Conservation (phyloP, 2,329 filamentous ascomycete genomes). For the Chrysosporium keratinophilum region DNA sequence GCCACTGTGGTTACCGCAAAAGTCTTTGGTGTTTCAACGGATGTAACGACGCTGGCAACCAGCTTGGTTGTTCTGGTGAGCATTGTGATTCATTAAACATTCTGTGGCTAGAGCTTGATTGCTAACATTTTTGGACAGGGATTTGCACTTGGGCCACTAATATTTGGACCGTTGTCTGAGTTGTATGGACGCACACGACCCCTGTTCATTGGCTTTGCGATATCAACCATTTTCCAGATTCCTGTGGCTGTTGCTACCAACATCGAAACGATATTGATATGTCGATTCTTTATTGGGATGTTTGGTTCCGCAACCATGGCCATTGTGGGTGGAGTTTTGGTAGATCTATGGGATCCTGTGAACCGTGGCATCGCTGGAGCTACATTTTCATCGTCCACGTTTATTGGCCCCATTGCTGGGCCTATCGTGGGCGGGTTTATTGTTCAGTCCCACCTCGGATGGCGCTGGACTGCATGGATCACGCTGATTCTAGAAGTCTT, state of each 20-base stretch:
- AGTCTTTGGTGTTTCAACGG: conserved; percentile 37
- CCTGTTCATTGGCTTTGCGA: conserved; percentile 40
- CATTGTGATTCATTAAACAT: background rate
- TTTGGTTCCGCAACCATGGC: conserved; percentile 44
- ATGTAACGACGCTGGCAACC: conserved; percentile 43
- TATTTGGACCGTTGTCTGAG: conserved; percentile 40
- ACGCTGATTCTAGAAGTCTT: conserved; percentile 41
- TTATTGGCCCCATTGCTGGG: conserved; percentile 41
- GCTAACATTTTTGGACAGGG: conserved; percentile 19
- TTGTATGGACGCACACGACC: conserved; percentile 42
- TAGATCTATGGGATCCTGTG: conserved; percentile 42
- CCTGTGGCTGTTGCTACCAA: conserved; percentile 46
- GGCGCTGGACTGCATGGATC: conserved; percentile 50
- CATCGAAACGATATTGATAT: conserved; percentile 44
- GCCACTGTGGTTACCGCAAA: conserved; percentile 33
- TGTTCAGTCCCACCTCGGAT: conserved; percentile 41
- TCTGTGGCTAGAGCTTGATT: no score
- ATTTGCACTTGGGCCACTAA: conserved; percentile 31
- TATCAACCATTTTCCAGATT: conserved; percentile 47
- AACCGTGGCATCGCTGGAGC: conserved; percentile 39
- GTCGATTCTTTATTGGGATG: conserved; percentile 45
- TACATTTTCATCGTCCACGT: conserved; percentile 38
- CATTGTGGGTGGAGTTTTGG: conserved; percentile 42
- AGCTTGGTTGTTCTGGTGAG: conserved; percentile 38
- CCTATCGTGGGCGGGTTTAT: conserved; percentile 44